Percentiles rank a stretch among this genome's conserved stretches.
Conservation (phyloP, 352 stramenopile genomes). For the Elongisporangium senticosum region DNA sequence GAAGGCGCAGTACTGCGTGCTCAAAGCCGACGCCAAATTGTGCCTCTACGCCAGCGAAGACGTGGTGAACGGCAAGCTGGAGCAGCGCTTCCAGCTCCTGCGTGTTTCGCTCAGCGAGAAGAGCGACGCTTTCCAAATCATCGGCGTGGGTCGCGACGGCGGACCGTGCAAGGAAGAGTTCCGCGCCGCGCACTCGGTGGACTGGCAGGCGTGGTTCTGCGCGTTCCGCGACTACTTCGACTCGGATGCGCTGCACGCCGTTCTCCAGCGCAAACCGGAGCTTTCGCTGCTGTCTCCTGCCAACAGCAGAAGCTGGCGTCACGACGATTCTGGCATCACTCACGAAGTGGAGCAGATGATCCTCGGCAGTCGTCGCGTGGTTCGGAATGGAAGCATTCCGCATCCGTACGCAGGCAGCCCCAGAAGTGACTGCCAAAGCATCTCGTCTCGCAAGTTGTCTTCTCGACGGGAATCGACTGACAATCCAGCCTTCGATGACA, state of each 20-base stretch:
- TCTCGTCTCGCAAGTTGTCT: not conserved
- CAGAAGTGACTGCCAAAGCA: not conserved
- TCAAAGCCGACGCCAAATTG: constrained; percentile 45
- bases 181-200: constrained; percentile 22
- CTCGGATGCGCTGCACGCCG: constrained; percentile 25
- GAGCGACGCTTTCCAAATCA: constrained; percentile 47
- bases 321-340: constrained; percentile 4
- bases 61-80: constrained; percentile 41
- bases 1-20: constrained; percentile 49
- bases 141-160: constrained; percentile 35
- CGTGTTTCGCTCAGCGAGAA: constrained; percentile 39
- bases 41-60: constrained; percentile 55
- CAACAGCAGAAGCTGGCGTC: constrained; percentile 5
- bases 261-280: constrained; percentile 31
- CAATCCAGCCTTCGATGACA: constrained; percentile 5
- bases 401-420: not conserved
- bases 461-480: not conserved
- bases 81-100: constrained; percentile 41
- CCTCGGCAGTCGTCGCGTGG: not conserved
- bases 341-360: constrained; percentile 5
- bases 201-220: constrained; percentile 46
- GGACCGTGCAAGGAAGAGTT: constrained; percentile 43
- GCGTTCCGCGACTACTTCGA: constrained; percentile 42
- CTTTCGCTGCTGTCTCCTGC: constrained; percentile 17
- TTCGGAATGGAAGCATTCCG: not conserved